Evolutionary conservation across 2,329 filamentous ascomycete genomes (phyloP).

Genomic region (Elsinoe perseae): DNA sequence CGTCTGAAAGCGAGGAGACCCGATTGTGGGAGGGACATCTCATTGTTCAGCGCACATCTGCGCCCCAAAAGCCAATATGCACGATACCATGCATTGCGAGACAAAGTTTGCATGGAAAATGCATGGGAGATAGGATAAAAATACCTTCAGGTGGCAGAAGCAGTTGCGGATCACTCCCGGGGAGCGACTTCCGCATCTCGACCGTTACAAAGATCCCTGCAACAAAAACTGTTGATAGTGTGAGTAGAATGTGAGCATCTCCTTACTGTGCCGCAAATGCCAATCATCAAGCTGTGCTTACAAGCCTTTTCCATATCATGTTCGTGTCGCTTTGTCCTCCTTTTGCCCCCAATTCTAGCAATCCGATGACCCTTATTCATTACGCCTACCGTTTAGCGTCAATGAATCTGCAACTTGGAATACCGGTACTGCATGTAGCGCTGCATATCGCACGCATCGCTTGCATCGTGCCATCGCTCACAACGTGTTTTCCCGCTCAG

Average conservation of each 20-base stretch:
- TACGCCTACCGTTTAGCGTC: neutral
- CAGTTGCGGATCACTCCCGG: neutral
- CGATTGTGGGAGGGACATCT: neutral
- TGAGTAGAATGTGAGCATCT: slow-evolving; percentile 8
- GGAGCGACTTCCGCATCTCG: slow-evolving; percentile 9
- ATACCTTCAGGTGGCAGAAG: neutral
- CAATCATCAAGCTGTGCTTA: slow-evolving; percentile 9
- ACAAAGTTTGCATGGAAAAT: neutral
- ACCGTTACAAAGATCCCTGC: slow-evolving; percentile 4
- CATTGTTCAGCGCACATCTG: neutral
- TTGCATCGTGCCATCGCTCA: neutral
- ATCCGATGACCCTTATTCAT: neutral
- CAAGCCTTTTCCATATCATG: neutral
- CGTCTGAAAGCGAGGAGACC: neutral
- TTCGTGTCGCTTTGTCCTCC: slow-evolving; percentile 9
- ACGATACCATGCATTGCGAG: neutral
- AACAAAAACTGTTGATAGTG: slow-evolving; percentile 14
- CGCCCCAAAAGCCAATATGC: neutral
- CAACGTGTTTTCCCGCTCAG: neutral
- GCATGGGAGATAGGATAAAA: neutral
- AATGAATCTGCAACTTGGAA: neutral
- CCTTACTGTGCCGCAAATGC: neutral
- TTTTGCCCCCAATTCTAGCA: neutral
- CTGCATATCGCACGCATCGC: no score
- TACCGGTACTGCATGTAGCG: neutral